Evolutionary conservation across 2,329 filamentous ascomycete species (phyloP), one percentile per base, ranked within the genome.

Genomic region (Fusarium xyrophilum): DNA sequence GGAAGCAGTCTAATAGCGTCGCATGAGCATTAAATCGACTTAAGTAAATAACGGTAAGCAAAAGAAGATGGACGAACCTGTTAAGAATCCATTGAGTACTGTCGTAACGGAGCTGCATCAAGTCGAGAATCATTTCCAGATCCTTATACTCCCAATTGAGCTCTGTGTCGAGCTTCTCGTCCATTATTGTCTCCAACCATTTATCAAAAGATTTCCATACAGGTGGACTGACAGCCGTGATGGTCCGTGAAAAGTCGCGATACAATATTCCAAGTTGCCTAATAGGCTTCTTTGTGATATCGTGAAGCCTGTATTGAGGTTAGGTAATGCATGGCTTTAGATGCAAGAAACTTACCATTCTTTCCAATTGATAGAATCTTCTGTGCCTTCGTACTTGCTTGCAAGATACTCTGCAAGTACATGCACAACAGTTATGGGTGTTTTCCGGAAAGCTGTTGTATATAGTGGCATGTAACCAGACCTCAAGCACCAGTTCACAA

Each of bases 401-500:
- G 15, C 27, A 23, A 67, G 32, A 15, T 54, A 28, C 21, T 33
- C 33, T 43, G 19, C 21, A 35, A 57, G 39, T 27, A 46, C 25
- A 12, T 32, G 21, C 15, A 54, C 56, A 23, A 39, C 38, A 19
- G 7, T 30, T 7, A 39, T 33, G 5, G 8, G 15, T 21, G 42
- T 57, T 21, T 39, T 33, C 32, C 23, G 48, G 28, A 65, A 35
- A 32, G 48, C 51, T 19, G 33, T 33, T 17, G 30, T 21, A 30
- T 55, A 65, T 25, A 65, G 12, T 27, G 21, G n/a, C 32, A 33
- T 33, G 19, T 63, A 36, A 11, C 43, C 42, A 13, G 32, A 44
- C 7, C 39, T 30, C 23, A 69, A 35, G 14, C 53, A 60, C 60
- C 60, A 65, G 12, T 33, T 28, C 15, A 56, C 30, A 43, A 65